Evolutionary conservation across 495 filamentous ascomycete genomes (phyloP), one percentile per base, ranked within the genome.

Genomic region (Penicillium lagena): DNA sequence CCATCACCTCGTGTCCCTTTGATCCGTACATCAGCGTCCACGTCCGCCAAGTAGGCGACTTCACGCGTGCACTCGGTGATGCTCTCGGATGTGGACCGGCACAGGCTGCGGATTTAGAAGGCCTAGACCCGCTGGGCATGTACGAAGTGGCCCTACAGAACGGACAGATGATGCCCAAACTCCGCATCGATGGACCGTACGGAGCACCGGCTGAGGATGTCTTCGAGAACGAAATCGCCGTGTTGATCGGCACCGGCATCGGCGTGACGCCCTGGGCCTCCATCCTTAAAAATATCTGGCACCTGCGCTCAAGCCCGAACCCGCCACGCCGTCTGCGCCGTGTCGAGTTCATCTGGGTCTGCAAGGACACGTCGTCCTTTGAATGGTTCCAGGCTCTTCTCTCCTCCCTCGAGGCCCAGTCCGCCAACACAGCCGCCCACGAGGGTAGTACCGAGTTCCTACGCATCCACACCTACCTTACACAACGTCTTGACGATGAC

Each of bases 331-430:
- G 94, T 59, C 79, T 99, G 34, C 83, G 90, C 41, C 83, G 93
- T 63, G 90, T 99, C 12, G 93, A 99, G 63, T 97, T 99, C 66
- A 95, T 97, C 72, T 99, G 93, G 93, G 83, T 97, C 43, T 97
- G 94, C 77, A 94, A 85, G 62, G 91, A 98, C 56, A 97, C 90
- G 2, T 81, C 75, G 32, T 96, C 91, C 1, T 98, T 98, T 61
- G 93, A 97, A 70, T 98, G 93, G 93, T 98, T 98, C 71, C 94
- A 98, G 63, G 84, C 84, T 9, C 83, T 98, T 4, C 80, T 98
- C 9, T 87, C 85, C 6, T 90, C 86, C 1, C 83, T 99, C n/a
- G 93, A 99, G 58, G 71, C 81, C 29, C 93, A 99, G 58, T 86
- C 81, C 31, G 76, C 83, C 39, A 76, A 77, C 37, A 79, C 79